These are phyloP conservation scores for Sarcodon aspratus DNA, from an alignment of 768 basidiomycete species.

Conservation along the genomic window DNA sequence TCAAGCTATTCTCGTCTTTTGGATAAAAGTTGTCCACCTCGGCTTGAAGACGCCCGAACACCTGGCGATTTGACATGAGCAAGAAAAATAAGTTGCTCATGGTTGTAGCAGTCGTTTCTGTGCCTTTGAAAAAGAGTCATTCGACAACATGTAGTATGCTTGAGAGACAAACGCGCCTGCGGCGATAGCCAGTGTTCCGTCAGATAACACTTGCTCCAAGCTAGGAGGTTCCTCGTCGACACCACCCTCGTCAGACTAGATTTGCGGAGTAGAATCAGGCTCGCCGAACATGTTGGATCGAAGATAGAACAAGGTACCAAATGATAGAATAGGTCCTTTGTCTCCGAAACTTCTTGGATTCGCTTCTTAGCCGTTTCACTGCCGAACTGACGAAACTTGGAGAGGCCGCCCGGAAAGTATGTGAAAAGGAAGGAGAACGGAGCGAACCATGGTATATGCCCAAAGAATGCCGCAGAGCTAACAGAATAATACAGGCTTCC, in stretches of 20 bases:
- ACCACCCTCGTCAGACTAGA: slow-evolving; percentile 16
- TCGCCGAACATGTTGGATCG: too few species aligned
- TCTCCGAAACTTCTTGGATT: background rate
- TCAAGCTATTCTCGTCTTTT: slow-evolving; percentile 9
- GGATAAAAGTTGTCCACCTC: slow-evolving; percentile 18
- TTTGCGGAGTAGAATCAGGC: background rate
- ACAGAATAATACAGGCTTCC: background rate
- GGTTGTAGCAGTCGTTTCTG: slow-evolving; percentile 34
- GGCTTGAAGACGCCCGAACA: slow-evolving; percentile 12
- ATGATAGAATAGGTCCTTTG: background rate
- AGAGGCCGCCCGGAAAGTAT: slow-evolving; percentile 7
- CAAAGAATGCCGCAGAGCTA: background rate
- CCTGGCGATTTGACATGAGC: slow-evolving; percentile 12
- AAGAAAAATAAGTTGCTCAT: slow-evolving; percentile 18
- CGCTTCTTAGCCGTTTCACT: background rate
- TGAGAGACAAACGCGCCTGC: slow-evolving; percentile 20
- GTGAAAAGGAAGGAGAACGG: background rate
- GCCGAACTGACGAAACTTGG: background rate
- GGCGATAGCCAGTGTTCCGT: slow-evolving; percentile 25
- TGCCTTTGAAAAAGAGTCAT: slow-evolving; percentile 7
- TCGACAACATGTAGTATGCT: background rate
- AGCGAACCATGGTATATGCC: background rate
- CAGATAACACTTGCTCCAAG: slow-evolving; percentile 20
- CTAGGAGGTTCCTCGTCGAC: slow-evolving; percentile 15
- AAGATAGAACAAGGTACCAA: background rate